phyloP scores from a whole-genome alignment of 495 filamentous ascomycete species.

The Tuber umbilicatum region DNA sequence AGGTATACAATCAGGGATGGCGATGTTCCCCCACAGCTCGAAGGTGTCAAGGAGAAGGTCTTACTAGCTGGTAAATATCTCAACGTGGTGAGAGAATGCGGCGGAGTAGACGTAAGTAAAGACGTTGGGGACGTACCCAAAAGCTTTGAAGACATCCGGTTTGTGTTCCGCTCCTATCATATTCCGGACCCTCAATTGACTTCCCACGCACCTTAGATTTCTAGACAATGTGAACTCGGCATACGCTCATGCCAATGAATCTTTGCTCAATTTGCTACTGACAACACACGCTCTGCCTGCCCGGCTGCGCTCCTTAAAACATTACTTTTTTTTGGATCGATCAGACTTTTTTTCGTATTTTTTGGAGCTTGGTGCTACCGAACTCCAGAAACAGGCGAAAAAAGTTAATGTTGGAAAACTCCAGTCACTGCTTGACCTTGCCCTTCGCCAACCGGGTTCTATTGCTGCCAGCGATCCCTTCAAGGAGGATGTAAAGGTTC shows the following conservation, averaged over 20 bases:
- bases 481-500: constrained; percentile 94
- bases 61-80: constrained; percentile 93
- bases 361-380: constrained; percentile 78
- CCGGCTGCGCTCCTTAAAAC: constrained; percentile 80
- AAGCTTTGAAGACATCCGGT: constrained; percentile 71
- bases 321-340: constrained; percentile 97
- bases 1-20: constrained; percentile 87
- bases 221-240: constrained; percentile 91
- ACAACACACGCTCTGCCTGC: constrained; percentile 87
- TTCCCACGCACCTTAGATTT: constrained; percentile 49
- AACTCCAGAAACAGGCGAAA: constrained; percentile 80
- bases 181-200: background rate
- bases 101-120: constrained; percentile 89
- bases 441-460: constrained; percentile 88
- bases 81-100: constrained; percentile 94
- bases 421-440: constrained; percentile 87
- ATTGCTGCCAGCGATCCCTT: constrained; percentile 91
- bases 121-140: constrained; percentile 78
- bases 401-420: constrained; percentile 85
- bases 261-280: constrained; percentile 80
- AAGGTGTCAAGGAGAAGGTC: constrained; percentile 86
- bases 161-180: background rate
- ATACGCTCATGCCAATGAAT: constrained; percentile 91
- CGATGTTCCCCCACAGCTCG: constrained; percentile 86
- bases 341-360: constrained; percentile 98